Percentiles rank a stretch among this genome's conserved stretches.
phyloP scores from a whole-genome alignment of 2,329 filamentous ascomycete genomes.

The Kalmusia sp. region DNA sequence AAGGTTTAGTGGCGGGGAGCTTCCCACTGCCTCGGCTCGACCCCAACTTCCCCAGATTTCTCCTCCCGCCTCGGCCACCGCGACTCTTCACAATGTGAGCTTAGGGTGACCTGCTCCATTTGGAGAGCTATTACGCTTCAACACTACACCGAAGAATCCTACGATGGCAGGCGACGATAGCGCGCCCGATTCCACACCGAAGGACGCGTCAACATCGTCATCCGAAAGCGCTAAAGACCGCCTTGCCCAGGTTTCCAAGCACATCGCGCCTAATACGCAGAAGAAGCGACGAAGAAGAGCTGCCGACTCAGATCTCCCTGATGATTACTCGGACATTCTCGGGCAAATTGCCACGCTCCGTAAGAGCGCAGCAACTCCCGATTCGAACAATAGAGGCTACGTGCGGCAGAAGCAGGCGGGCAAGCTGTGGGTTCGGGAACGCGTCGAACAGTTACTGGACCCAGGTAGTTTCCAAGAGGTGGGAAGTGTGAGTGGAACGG shows the following conservation, averaged over 20 bases:
- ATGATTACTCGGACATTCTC: conserved; percentile 68
- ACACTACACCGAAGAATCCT: not conserved
- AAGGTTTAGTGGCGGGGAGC: conserved; percentile 26
- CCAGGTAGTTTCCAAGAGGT: conserved; percentile 64
- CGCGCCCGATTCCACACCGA: conserved; percentile 13
- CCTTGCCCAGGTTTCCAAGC: conserved; percentile 56
- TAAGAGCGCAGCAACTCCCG: conserved; percentile 62
- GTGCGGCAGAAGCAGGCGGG: conserved; percentile 68
- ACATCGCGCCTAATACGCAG: conserved; percentile 48
- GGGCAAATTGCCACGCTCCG: conserved; percentile 61
- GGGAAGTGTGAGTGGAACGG: conserved; percentile 66
- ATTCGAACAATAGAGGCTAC: conserved; percentile 63
- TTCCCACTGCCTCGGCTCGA: conserved; percentile 35
- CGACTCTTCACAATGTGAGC: conserved; percentile 27
- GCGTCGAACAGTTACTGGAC: conserved; percentile 66
- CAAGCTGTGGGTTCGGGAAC: conserved; percentile 70
- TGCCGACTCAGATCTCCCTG: conserved; percentile 55
- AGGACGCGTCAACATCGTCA: conserved; percentile 28
- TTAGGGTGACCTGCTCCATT: conserved; percentile 14
- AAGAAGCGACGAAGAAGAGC: conserved; percentile 46
- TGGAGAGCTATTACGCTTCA: conserved; percentile 12
- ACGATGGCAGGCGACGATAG: conserved; percentile 34
- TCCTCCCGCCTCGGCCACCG: conserved; percentile 13
- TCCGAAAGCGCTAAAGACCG: conserved; percentile 50
- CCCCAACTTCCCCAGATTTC: conserved; percentile 24